These are phyloP conservation scores for Nepenthes alata DNA, from an alignment of 179 eudicot species.

Conservation along the genomic window DNA sequence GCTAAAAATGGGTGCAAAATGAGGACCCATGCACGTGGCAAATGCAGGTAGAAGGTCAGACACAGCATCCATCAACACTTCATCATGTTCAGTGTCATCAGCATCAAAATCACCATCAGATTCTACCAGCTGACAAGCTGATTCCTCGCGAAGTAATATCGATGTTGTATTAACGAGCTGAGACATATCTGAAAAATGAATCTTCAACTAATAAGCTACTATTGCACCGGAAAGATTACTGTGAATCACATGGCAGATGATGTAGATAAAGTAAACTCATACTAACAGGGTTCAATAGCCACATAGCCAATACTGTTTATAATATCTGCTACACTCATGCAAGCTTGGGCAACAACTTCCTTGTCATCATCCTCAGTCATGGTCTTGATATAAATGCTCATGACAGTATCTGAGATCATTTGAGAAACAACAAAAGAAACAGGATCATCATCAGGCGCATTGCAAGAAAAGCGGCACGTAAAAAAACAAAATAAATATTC, in stretches of 20 bases:
- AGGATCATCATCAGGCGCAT: constrained; percentile 2
- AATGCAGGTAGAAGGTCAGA: constrained; percentile 96
- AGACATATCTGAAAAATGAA: constrained; percentile 45
- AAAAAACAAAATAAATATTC: constrained; percentile 2
- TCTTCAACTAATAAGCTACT: background rate
- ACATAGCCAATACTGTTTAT: constrained; percentile 56
- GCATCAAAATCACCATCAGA: constrained; percentile 80
- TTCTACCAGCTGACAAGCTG: constrained; percentile 76
- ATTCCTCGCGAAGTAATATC: constrained; percentile 59
- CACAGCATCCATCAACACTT: constrained; percentile 98
- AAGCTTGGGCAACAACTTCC: constrained; percentile 98
- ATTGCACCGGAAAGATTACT: background rate
- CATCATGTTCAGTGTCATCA: constrained; percentile 77
- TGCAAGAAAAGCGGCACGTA: background rate
- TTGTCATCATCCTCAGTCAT: constrained; percentile 95
- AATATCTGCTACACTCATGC: constrained; percentile 67
- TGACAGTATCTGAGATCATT: constrained; percentile 51
- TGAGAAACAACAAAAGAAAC: background rate
- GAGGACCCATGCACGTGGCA: constrained; percentile 83
- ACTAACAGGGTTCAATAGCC: constrained; percentile 79
- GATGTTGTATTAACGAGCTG: constrained; percentile 65
- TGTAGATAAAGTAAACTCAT: background rate
- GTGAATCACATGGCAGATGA: background rate
- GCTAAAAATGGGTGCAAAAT: constrained; percentile 74
- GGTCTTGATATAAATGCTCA: constrained; percentile 71